phyloP scores from a whole-genome alignment of 75 land plant genomes.

The Pinus albicaulis region DNA sequence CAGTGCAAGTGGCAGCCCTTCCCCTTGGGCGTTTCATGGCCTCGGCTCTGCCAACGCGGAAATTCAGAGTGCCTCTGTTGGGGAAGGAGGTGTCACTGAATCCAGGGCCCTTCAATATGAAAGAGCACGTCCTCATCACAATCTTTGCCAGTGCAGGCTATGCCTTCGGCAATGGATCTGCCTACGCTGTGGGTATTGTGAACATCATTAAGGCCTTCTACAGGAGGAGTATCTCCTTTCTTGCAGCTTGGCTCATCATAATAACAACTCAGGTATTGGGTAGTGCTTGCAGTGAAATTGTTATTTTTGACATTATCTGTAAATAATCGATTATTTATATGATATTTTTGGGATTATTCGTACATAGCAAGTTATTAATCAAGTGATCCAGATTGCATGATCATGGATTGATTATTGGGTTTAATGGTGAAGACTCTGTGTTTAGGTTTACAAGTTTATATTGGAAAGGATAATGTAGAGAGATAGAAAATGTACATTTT shows the following conservation, averaged over 20 bases:
- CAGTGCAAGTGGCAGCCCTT: conserved; percentile 60
- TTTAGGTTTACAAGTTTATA: too few relatives aligned
- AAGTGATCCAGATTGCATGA: too few relatives aligned
- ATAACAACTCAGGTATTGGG: conserved; percentile 52
- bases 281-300: too few relatives aligned
- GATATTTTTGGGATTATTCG: too few relatives aligned
- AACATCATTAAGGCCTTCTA: conserved; percentile 74
- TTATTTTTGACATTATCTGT: too few relatives aligned
- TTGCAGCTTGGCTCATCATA: conserved; percentile 48
- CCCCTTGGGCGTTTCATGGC: conserved; percentile 77
- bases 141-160: conserved; percentile 78
- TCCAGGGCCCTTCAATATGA: conserved; percentile 74
- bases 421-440: too few relatives aligned
- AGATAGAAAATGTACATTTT: too few relatives aligned
- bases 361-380: too few relatives aligned
- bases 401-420: too few relatives aligned
- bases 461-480: too few relatives aligned
- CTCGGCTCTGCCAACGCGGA: background rate
- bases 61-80: background rate
- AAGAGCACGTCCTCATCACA: conserved; percentile 86
- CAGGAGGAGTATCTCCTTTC: conserved; percentile 38
- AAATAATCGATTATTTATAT: too few relatives aligned
- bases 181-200: conserved; percentile 62
- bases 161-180: conserved; percentile 52
- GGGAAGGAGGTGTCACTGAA: background rate